Base-by-base conservation (phyloP, 768 basidiomycete species). In the Leucocoprinus sp. region DNA sequence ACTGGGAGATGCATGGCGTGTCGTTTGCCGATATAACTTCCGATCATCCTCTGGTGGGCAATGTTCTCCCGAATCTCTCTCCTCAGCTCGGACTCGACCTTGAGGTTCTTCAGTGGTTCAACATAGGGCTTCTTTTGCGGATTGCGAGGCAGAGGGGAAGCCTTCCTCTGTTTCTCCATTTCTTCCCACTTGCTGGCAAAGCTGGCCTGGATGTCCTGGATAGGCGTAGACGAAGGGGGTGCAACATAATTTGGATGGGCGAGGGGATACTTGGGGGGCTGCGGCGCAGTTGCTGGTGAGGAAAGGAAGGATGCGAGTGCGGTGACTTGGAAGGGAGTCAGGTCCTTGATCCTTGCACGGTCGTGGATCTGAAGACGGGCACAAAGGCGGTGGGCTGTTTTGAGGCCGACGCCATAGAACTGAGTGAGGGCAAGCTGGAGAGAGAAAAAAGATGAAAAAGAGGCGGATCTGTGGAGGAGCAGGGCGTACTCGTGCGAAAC, bases 1-100 rank as follows among this genome's bases (percentile, higher is more conserved):
- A 98, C 95, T 2, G 95, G 95, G 36, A 95, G 64, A 48, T 82
- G 79, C 82, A 93, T 90, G 6, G 91, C 91, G 61, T 98, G 95
- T 63, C 93, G 71, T 70, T 80, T 80, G 40, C 96, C 96, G 41
- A 90, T 80, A 63, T 95, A 93, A 54, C 85, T 91, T 38, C 95
- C 95, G 63, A 98, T 92, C 75, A 85, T 85, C 50, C 90, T 72
- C 64, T 93, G 81, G 66, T 96, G 93, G 4, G 78, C 81, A 61
- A 99, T 93, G 61, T 97, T 93, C 62, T 90, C 90, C 66, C 81
- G 77, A 56, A 93, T 72, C 60, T 82, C 75, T 55, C 85, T 76
- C 61, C 73, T 77, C 57, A 93, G 66, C 62, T 97, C 96, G 15
- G 84, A 77, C 68, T 97, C 95, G 50, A 96, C 84, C 68, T 79